phyloP scores from a whole-genome alignment of 169 alveolate species.

The Blepharisma undulans region DNA sequence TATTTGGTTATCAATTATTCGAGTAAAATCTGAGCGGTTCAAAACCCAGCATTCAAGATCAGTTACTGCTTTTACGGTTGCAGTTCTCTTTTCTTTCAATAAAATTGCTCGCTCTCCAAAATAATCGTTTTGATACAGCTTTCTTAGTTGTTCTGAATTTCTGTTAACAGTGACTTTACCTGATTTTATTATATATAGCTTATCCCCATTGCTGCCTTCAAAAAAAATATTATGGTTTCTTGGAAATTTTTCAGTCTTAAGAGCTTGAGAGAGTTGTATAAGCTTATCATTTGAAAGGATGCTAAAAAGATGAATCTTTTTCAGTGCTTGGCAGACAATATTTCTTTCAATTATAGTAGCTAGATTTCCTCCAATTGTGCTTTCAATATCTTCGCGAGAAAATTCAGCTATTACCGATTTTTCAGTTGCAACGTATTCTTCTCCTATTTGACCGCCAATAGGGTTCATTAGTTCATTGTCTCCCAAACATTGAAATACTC shows the following conservation, averaged over 20 bases:
- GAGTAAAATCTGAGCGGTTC: slow-evolving; percentile 45
- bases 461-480: neutral
- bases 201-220: neutral
- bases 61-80: slow-evolving; percentile 81
- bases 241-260: neutral
- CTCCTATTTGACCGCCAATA: neutral
- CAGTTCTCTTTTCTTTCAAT: slow-evolving; percentile 90
- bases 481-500: neutral
- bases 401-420: slow-evolving; percentile 43
- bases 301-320: slow-evolving; percentile 41
- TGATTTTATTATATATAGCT: slow-evolving; percentile 15
- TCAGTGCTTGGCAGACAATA: slow-evolving; percentile 40
- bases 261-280: slow-evolving; percentile 28
- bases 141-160: neutral
- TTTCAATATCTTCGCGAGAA: slow-evolving; percentile 49
- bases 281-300: slow-evolving; percentile 46
- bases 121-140: slow-evolving; percentile 82
- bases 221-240: neutral
- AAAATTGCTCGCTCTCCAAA: slow-evolving; percentile 95
- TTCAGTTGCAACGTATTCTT: slow-evolving; percentile 5
- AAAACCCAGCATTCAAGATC: slow-evolving; percentile 38
- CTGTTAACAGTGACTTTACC: slow-evolving; percentile 9
- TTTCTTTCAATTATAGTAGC: slow-evolving; percentile 49
- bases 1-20: slow-evolving; percentile 52
- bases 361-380: slow-evolving; percentile 56